These are phyloP conservation scores for Suillus hirtellus DNA, from an alignment of 768 basidiomycete genomes.

Conservation along the genomic window DNA sequence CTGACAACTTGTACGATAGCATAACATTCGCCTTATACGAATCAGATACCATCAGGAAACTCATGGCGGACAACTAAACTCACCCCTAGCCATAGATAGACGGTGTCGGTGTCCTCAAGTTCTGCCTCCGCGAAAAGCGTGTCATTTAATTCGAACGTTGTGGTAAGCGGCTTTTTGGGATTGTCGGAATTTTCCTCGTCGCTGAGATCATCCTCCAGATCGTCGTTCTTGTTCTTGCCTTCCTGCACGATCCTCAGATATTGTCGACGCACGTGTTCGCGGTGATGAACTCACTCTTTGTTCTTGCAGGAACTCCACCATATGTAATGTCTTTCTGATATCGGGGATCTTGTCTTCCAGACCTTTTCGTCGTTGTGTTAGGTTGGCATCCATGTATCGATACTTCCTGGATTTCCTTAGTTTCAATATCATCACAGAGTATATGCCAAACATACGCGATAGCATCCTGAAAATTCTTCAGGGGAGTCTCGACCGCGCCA, in stretches of 20 bases:
- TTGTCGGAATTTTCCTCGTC: slow-evolving; percentile 42
- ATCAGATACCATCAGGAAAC: background rate
- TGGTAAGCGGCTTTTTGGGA: slow-evolving; percentile 57
- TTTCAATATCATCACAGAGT: slow-evolving; percentile 18
- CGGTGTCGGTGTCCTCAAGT: slow-evolving; percentile 82
- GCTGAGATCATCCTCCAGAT: slow-evolving; percentile 56
- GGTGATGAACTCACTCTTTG: slow-evolving; percentile 52
- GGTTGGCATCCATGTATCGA: slow-evolving; percentile 92
- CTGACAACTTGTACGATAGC: slow-evolving; percentile 87
- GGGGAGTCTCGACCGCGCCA: slow-evolving; percentile 71
- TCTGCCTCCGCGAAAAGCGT: slow-evolving; percentile 93
- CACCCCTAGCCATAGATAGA: slow-evolving; percentile 96
- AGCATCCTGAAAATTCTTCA: slow-evolving; percentile 87
- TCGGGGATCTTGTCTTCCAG: slow-evolving; percentile 96
- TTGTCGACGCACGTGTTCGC: background rate
- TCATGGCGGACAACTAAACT: slow-evolving; percentile 27
- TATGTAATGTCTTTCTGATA: slow-evolving; percentile 86
- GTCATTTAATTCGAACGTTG: slow-evolving; percentile 94
- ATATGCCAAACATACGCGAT: slow-evolving; percentile 68
- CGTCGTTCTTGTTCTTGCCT: slow-evolving; percentile 54
- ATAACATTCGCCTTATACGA: slow-evolving; percentile 87
- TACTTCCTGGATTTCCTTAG: slow-evolving; percentile 76
- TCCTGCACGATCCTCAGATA: slow-evolving; percentile 42
- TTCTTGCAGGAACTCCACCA: slow-evolving; percentile 81
- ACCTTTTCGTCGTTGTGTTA: slow-evolving; percentile 72